Percentiles rank a stretch among this genome's conserved stretches.
Conservation (phyloP, 2,329 filamentous ascomycete genomes). For the Phialophora chinensis region DNA sequence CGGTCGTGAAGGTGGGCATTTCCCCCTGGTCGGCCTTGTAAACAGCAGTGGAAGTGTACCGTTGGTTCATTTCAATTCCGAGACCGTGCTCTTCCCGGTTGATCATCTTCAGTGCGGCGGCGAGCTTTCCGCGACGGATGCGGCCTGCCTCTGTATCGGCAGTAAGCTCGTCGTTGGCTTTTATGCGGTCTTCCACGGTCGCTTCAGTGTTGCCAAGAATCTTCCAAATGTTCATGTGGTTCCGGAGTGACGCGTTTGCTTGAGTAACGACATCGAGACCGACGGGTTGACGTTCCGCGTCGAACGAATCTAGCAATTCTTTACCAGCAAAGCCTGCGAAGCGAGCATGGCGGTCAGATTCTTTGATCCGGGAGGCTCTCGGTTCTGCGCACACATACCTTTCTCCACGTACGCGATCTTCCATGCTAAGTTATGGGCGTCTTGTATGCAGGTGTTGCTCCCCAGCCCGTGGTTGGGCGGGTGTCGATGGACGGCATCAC, state of each 20-base stretch:
- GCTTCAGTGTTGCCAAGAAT: conserved; percentile 53
- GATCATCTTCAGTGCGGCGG: conserved; percentile 51
- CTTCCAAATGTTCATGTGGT: conserved; percentile 56
- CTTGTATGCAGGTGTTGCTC: conserved; percentile 47
- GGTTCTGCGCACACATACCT: conserved; percentile 41
- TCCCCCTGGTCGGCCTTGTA: conserved; percentile 52
- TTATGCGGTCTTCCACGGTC: conserved; percentile 48
- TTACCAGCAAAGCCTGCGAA: conserved; percentile 21
- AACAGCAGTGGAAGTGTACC: conserved; percentile 54
- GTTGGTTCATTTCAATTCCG: conserved; percentile 65
- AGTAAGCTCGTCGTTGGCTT: conserved; percentile 50
- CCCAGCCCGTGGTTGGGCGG: conserved; percentile 47
- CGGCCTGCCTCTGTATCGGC: conserved; percentile 48
- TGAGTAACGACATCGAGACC: conserved; percentile 54
- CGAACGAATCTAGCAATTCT: conserved; percentile 44
- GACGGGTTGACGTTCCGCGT: conserved; percentile 44
- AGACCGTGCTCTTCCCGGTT: conserved; percentile 60
- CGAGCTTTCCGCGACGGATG: conserved; percentile 49
- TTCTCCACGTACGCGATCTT: conserved; percentile 44
- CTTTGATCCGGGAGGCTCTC: no score
- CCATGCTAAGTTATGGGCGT: conserved; percentile 48
- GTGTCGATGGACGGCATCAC: conserved; percentile 47
- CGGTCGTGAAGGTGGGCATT: conserved; percentile 39
- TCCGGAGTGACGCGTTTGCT: conserved; percentile 63
- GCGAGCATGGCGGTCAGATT: neutral